Conservation (phyloP, 225 moss, liverwort and hornwort species). For the Anthoceros angustus region DNA sequence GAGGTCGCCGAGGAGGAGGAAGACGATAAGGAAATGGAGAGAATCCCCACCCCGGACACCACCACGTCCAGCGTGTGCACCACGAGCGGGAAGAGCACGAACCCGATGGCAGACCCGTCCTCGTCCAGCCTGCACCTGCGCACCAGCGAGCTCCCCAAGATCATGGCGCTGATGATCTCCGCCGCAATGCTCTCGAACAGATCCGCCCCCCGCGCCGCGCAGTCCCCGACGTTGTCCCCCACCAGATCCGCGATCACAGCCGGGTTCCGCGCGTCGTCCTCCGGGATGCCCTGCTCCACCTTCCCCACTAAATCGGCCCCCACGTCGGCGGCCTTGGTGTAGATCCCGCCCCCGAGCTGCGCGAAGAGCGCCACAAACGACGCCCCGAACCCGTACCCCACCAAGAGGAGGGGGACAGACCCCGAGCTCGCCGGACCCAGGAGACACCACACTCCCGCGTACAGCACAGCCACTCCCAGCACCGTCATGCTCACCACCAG, state of each 20-base stretch:
- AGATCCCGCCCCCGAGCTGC: conserved; percentile 93
- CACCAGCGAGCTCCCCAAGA: conserved; percentile 92
- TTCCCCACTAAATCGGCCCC: conserved; percentile 97
- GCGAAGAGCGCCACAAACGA: conserved; percentile 98
- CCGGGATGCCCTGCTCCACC: conserved; percentile 96
- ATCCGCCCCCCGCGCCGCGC: conserved; percentile 96
- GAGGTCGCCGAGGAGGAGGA: too few relatives aligned
- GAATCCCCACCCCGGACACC: conserved; percentile 83
- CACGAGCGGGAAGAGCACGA: conserved; percentile 93
- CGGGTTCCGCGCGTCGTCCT: conserved; percentile 95
- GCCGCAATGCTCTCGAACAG: conserved; percentile 97
- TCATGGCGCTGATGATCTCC: conserved; percentile 98
- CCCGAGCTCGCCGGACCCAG: conserved; percentile 13
- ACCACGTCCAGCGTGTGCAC: conserved; percentile 95
- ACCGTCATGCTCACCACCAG: conserved; percentile 96
- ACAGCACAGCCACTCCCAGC: conserved; percentile 76
- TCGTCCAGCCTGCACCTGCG: conserved; percentile 92
- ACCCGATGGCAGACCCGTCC: conserved; percentile 34
- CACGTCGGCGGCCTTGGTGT: conserved; percentile 94
- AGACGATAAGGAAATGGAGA: too few relatives aligned
- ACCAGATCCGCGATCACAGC: conserved; percentile 98
- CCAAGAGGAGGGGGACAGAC: conserved; percentile 73
- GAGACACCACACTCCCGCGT: conserved; percentile 23
- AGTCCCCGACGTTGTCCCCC: conserved; percentile 97
- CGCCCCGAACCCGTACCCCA: conserved; percentile 97